Conservation (phyloP, 495 filamentous ascomycete species). For the Parachaetomium inaequale region DNA sequence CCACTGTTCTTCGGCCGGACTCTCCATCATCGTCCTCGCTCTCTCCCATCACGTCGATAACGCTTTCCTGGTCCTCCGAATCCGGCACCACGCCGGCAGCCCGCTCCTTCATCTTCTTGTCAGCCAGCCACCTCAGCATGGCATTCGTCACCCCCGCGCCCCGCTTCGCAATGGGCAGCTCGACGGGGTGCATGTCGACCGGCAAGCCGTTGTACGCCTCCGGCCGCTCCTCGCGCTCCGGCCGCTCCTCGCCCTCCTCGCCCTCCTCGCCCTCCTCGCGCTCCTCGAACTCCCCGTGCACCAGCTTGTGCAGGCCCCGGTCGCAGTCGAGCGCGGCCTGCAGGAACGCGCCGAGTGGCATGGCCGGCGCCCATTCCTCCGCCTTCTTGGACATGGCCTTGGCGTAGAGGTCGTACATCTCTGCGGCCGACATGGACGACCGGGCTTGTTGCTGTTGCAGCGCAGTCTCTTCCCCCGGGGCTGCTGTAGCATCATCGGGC, state of each 20-base stretch:
- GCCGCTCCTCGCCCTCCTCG: no score
- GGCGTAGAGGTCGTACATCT: neutral
- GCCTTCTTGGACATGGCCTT: neutral
- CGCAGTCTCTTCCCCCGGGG: neutral
- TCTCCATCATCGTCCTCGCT: neutral
- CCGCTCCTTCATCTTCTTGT: neutral
- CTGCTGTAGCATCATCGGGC: no score
- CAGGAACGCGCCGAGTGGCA: constrained; percentile 5
- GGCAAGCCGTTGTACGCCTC: no score
- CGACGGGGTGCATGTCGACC: neutral
- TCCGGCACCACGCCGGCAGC: neutral
- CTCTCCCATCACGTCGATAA: neutral
- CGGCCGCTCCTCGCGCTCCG: no score
- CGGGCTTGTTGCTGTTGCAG: neutral
- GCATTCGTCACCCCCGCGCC: neutral
- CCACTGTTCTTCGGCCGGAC: no score
- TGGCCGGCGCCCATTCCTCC: neutral
- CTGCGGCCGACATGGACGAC: neutral
- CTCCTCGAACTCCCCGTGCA: neutral
- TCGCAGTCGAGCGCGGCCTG: constrained; percentile 11
- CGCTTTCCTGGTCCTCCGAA: neutral
- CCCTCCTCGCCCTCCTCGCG: no score
- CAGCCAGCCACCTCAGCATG: neutral
- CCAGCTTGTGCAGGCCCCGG: neutral
- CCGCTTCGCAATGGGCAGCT: neutral